Evolutionary conservation across 768 basidiomycete species (phyloP).

Genomic region (Termitomyces sp.): DNA sequence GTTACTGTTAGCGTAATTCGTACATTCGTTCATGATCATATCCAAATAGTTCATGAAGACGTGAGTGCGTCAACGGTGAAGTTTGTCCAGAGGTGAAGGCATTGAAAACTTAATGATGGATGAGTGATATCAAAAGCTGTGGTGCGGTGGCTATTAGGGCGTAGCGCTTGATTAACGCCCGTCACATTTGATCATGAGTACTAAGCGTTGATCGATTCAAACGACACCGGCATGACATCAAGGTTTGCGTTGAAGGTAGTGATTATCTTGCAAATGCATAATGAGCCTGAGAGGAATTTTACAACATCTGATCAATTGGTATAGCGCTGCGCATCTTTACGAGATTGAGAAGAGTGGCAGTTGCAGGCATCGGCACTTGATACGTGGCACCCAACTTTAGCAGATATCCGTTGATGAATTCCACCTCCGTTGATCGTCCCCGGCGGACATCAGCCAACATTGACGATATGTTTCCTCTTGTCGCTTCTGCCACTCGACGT

Average conservation of each 20-base stretch:
- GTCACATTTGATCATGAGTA: not conserved
- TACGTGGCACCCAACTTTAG: conserved; percentile 55
- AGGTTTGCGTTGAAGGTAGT: not conserved
- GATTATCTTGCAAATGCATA: not conserved
- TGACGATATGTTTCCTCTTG: conserved; percentile 69
- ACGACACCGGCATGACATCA: too few species aligned
- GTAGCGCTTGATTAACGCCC: too few species aligned
- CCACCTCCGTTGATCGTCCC: conserved; percentile 70
- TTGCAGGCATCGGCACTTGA: conserved; percentile 56
- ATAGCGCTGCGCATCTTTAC: conserved; percentile 55
- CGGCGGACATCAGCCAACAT: conserved; percentile 72
- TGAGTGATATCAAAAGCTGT: not conserved
- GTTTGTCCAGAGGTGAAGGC: not conserved
- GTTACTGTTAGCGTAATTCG: conserved; percentile 20
- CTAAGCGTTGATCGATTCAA: not conserved
- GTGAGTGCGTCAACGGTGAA: not conserved
- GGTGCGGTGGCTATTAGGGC: too few species aligned
- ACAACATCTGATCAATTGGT: conserved; percentile 48
- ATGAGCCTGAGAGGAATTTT: not conserved
- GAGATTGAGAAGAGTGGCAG: conserved; percentile 49
- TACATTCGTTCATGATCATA: conserved; percentile 5
- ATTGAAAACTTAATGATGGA: not conserved
- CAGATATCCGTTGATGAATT: conserved; percentile 82
- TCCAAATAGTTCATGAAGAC: conserved; percentile 1
- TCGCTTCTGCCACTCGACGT: conserved; percentile 50